Percentiles rank a stretch among this genome's conserved stretches.
Evolutionary conservation across 2,329 filamentous ascomycete genomes (phyloP).

Genomic region (Zymoseptoria crescenta): DNA sequence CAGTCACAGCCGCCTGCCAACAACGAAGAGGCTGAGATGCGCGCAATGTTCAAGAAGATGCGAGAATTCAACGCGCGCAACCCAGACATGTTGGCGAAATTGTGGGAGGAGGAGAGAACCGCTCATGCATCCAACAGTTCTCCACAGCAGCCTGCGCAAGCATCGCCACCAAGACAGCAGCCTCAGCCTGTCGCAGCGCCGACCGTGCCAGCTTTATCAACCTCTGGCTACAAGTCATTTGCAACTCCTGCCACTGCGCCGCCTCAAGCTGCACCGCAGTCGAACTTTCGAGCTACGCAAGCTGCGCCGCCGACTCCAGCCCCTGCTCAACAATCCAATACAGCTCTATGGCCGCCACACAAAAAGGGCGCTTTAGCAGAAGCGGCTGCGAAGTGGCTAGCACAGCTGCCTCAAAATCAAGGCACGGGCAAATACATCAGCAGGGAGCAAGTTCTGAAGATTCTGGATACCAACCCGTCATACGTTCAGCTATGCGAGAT

Average conservation of each 20-base stretch:
- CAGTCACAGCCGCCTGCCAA: slow-evolving; percentile 21
- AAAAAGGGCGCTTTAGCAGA: slow-evolving; percentile 45
- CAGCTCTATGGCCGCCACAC: slow-evolving; percentile 45
- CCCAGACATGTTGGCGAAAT: slow-evolving; percentile 45
- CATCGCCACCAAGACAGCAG: slow-evolving; percentile 4
- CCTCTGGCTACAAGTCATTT: background rate
- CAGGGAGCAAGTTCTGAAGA: slow-evolving; percentile 35
- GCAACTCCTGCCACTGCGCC: background rate
- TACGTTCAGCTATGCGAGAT: slow-evolving; percentile 49
- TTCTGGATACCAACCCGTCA: slow-evolving; percentile 47
- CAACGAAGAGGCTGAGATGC: slow-evolving; percentile 45
- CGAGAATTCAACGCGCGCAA: slow-evolving; percentile 49
- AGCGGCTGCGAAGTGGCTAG: slow-evolving; percentile 43
- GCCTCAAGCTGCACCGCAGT: background rate
- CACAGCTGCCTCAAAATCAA: slow-evolving; percentile 36
- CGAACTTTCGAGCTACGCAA: background rate
- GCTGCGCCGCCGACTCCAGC: background rate
- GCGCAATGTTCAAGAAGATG: slow-evolving; percentile 51
- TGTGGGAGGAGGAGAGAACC: slow-evolving; percentile 49
- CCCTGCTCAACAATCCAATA: background rate
- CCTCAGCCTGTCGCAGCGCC: background rate
- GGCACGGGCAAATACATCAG: slow-evolving; percentile 35
- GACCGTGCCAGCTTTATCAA: background rate
- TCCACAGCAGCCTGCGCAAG: slow-evolving; percentile 7
- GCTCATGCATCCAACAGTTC: slow-evolving; percentile 22